Conservation (phyloP, 2,329 filamentous ascomycete genomes). For the Aspergillus phoenicis region DNA sequence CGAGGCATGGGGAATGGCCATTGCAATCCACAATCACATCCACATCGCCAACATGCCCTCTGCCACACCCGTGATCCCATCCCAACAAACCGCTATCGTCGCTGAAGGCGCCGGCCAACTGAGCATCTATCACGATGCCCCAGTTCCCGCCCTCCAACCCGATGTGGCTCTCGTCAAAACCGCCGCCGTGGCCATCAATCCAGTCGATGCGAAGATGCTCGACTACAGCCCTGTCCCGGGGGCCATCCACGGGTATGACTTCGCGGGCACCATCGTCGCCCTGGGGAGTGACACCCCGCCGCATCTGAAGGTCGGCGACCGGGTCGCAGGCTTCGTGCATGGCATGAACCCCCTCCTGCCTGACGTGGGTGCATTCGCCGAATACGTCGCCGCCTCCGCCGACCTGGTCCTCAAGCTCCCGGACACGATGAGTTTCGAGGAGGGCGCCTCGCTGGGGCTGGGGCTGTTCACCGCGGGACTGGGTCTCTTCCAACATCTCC, state of each 20-base stretch:
- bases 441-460: slow-evolving; percentile 34
- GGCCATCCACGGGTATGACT: slow-evolving; percentile 16
- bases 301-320: slow-evolving; percentile 34
- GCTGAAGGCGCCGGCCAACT: slow-evolving; percentile 11
- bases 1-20: too few species aligned
- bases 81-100: slow-evolving; percentile 10
- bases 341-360: slow-evolving; percentile 33
- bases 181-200: slow-evolving; percentile 18
- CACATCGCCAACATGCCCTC: neutral
- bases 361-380: slow-evolving; percentile 39
- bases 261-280: slow-evolving; percentile 15
- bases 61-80: neutral
- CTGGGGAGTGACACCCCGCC: slow-evolving; percentile 5
- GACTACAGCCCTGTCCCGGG: slow-evolving; percentile 10
- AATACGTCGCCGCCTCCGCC: slow-evolving; percentile 35
- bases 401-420: slow-evolving; percentile 37
- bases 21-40: neutral
- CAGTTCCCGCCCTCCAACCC: slow-evolving; percentile 1
- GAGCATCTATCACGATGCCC: slow-evolving; percentile 8
- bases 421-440: slow-evolving; percentile 32
- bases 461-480: slow-evolving; percentile 34
- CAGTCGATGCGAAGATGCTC: slow-evolving; percentile 17
- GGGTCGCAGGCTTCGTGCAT: slow-evolving; percentile 37
- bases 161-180: slow-evolving; percentile 11
- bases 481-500: slow-evolving; percentile 35